Percentiles rank a stretch among this genome's conserved stretches.
Evolutionary conservation across 768 basidiomycete species (phyloP).

Genomic region (Agaricus subrufescens): DNA sequence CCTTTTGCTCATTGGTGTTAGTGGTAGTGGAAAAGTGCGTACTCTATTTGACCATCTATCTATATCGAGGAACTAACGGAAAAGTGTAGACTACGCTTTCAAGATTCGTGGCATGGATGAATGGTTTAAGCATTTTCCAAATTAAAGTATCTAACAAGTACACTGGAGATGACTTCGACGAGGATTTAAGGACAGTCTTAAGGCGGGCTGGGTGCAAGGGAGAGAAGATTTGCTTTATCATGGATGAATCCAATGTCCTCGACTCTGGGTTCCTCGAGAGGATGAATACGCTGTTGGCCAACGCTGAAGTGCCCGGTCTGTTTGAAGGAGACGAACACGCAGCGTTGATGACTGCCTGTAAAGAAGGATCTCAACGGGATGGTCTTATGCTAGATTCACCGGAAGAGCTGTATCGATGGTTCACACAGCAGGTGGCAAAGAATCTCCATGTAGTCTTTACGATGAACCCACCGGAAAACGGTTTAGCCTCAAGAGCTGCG

Average conservation of each 20-base stretch:
- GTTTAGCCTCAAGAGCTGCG: constrained; percentile 91
- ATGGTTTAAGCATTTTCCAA: constrained; percentile 97
- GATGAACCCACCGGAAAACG: constrained; percentile 97
- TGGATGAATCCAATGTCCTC: constrained; percentile 99
- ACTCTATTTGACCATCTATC: not conserved
- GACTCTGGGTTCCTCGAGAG: constrained; percentile 98
- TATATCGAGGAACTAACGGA: constrained; percentile 5
- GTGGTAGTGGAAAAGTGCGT: constrained; percentile 93
- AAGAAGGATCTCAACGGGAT: constrained; percentile 98
- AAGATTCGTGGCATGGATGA: constrained; percentile 99
- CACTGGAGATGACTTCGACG: constrained; percentile 97
- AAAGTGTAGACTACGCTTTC: constrained; percentile 83
- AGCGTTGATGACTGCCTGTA: constrained; percentile 98
- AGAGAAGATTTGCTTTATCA: constrained; percentile 99
- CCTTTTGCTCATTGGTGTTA: constrained; percentile 93
- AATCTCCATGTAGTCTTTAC: constrained; percentile 99
- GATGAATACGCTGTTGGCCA: constrained; percentile 99
- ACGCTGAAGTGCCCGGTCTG: constrained; percentile 99
- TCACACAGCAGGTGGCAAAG: constrained; percentile 96
- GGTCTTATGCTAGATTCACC: constrained; percentile 97
- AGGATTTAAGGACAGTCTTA: constrained; percentile 91
- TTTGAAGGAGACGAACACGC: constrained; percentile 99
- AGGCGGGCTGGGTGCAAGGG: constrained; percentile 96
- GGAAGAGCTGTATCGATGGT: constrained; percentile 98
- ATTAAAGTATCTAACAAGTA: constrained; percentile 99